Evolutionary conservation across 257 asterid genomes (phyloP).

Genomic region (Datura wrightii): DNA sequence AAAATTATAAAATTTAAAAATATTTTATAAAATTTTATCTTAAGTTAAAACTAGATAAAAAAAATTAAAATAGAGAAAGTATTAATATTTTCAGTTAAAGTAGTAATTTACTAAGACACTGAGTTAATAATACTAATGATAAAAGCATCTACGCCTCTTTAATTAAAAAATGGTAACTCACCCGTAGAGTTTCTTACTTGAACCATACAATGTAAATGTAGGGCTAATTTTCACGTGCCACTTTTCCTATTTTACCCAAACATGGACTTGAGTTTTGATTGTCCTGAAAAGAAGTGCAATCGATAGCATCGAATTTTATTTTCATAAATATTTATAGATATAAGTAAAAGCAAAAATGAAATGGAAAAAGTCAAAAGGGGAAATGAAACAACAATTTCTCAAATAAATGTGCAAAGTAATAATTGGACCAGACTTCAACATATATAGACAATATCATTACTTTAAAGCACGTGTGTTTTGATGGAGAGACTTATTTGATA

Average conservation of each 20-base stretch:
- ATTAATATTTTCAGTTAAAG: not conserved
- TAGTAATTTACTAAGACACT: not conserved
- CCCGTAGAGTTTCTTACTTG: too few relatives aligned
- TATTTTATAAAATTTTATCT: too few relatives aligned
- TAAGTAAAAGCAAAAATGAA: conserved; percentile 14
- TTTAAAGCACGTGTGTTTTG: conserved; percentile 57
- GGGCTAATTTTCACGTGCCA: not conserved
- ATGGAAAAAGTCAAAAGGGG: not conserved
- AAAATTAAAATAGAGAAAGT: too few relatives aligned
- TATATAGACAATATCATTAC: conserved; percentile 48
- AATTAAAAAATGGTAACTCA: not conserved
- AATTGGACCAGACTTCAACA: conserved; percentile 20
- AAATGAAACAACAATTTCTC: not conserved
- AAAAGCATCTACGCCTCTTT: not conserved
- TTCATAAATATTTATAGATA: not conserved
- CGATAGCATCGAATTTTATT: not conserved
- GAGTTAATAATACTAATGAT: not conserved
- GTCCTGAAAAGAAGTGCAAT: conserved; percentile 14
- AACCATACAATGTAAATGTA: not conserved
- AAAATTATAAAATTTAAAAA: too few relatives aligned
- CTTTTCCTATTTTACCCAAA: not conserved
- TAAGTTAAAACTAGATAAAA: too few relatives aligned
- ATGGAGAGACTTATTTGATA: conserved; percentile 38
- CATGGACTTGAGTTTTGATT: not conserved
- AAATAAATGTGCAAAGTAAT: conserved; percentile 14